Conservation (phyloP, 2,329 filamentous ascomycete species). For the Botrytis sinoallii region DNA sequence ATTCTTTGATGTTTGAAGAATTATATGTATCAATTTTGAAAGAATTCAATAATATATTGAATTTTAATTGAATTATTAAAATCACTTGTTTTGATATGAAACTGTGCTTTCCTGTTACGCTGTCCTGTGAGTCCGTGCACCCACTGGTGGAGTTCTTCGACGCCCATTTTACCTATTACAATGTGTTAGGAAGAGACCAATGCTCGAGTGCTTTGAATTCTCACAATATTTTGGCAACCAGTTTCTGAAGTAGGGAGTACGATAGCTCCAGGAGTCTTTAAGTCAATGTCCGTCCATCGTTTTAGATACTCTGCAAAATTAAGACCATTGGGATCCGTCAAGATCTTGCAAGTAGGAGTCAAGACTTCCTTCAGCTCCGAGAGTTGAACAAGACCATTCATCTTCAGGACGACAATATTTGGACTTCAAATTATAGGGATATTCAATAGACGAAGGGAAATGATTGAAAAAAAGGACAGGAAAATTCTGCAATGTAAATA, state of each 20-base stretch:
- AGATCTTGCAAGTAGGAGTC: neutral
- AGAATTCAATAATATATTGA: no score
- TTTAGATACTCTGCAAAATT: slow-evolving; percentile 16
- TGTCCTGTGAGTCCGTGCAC: no score
- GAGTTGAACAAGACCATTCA: neutral
- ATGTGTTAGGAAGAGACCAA: neutral
- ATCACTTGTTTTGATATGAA: no score
- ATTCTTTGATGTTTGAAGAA: no score
- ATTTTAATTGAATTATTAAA: no score
- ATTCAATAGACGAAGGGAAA: neutral
- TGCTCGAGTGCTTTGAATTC: neutral
- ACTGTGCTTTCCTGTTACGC: no score
- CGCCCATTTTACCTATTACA: slow-evolving; percentile 18
- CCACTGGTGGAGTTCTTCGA: neutral
- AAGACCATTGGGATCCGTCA: neutral
- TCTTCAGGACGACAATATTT: neutral
- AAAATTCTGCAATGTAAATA: neutral
- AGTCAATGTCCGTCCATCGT: slow-evolving; percentile 24
- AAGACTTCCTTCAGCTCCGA: neutral
- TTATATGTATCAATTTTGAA: no score
- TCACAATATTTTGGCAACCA: slow-evolving; percentile 22
- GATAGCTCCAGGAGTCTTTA: slow-evolving; percentile 23
- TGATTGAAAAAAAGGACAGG: neutral
- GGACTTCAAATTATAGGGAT: neutral
- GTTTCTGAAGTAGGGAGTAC: slow-evolving; percentile 22